Base-by-base conservation (phyloP, 2,329 filamentous ascomycete species). In the Xylariaceae sp. region DNA sequence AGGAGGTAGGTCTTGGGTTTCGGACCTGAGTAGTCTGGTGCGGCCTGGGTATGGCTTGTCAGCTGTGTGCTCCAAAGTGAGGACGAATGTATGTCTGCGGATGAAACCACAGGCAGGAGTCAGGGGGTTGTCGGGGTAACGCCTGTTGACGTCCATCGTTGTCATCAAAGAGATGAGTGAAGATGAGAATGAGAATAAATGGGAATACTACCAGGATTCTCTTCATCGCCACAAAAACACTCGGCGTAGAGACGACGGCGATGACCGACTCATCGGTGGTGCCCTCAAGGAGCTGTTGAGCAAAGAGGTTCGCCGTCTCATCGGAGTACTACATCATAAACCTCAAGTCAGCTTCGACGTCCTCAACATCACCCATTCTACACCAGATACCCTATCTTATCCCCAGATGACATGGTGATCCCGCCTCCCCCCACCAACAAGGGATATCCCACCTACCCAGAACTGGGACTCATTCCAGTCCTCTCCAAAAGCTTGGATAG, bases 391-490 rank as follows among this genome's bases (percentile, higher is more conserved):
- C n/a, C n/a, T n/a, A n/a, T n/a, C n/a, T n/a, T n/a, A n/a, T n/a
- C n/a, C n/a, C n/a, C n/a, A n/a, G n/a, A n/a, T 13, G 9, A 30
- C 23, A 30, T 1, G 5, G 23, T 30, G 3, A 30, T 30, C 23
- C 23, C 23, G 23, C 23, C 23, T 23, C 23, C 23, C 3, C 5
- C 23, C 23, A 5, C 23, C 23, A 50, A 37, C 13, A 51, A 15
- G 13, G 17, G 30, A 50, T 15, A 9, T 48, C n/a, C 41, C 41
- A 51, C 52, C 45, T 77, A 89, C 86, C 89, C 90, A 94, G 69
- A 94, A 94, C 74, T 93, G 89, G 62, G 84, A 88, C 68, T 88
- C 83, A 69, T 92, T 90, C 90, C 90, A 94, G 73, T 93, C 87
- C 73, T 93, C 90, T 1, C 80, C 79, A 68, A 93, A 94, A 1